Percentiles rank a stretch among this genome's conserved stretches.
phyloP scores from a whole-genome alignment of 2,329 filamentous ascomycete species.

The Aspergillus bombycis region DNA sequence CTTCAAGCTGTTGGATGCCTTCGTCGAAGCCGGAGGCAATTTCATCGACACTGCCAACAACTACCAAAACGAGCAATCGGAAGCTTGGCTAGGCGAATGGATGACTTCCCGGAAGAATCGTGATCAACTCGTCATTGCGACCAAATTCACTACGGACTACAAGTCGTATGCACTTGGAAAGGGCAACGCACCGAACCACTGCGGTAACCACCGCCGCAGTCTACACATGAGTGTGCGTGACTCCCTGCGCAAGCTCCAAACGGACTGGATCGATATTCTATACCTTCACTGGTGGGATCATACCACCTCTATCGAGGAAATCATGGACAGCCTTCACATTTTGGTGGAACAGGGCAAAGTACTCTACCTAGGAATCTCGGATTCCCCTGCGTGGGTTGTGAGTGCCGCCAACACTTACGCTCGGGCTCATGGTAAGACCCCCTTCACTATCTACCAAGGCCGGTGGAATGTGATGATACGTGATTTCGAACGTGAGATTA shows the following conservation, averaged over 20 bases:
- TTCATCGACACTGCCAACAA: slow-evolving; percentile 74
- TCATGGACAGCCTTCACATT: slow-evolving; percentile 44
- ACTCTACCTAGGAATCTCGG: slow-evolving; percentile 46
- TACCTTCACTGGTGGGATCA: slow-evolving; percentile 61
- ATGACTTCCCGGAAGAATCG: slow-evolving; percentile 66
- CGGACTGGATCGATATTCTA: slow-evolving; percentile 57
- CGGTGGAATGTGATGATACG: slow-evolving; percentile 43
- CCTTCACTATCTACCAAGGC: slow-evolving; percentile 45
- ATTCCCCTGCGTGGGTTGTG: slow-evolving; percentile 47
- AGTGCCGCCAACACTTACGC: slow-evolving; percentile 45
- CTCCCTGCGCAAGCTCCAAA: slow-evolving; percentile 54
- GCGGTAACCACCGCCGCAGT: slow-evolving; percentile 49
- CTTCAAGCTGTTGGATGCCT: slow-evolving; percentile 69
- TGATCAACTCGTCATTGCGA: slow-evolving; percentile 71
- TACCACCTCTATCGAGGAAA: slow-evolving; percentile 40
- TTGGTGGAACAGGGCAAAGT: slow-evolving; percentile 46
- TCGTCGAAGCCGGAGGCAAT: slow-evolving; percentile 68
- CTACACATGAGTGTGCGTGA: slow-evolving; percentile 49
- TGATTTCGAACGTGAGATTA: slow-evolving; percentile 47
- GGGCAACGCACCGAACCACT: slow-evolving; percentile 39
- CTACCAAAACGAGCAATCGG: slow-evolving; percentile 67
- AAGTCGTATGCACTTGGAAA: slow-evolving; percentile 58
- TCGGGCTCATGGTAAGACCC: slow-evolving; percentile 42
- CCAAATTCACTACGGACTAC: slow-evolving; percentile 60
- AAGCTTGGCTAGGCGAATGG: slow-evolving; percentile 72